Base-by-base conservation (phyloP, 257 asterid genomes). In the Solanum chiquidenum region DNA sequence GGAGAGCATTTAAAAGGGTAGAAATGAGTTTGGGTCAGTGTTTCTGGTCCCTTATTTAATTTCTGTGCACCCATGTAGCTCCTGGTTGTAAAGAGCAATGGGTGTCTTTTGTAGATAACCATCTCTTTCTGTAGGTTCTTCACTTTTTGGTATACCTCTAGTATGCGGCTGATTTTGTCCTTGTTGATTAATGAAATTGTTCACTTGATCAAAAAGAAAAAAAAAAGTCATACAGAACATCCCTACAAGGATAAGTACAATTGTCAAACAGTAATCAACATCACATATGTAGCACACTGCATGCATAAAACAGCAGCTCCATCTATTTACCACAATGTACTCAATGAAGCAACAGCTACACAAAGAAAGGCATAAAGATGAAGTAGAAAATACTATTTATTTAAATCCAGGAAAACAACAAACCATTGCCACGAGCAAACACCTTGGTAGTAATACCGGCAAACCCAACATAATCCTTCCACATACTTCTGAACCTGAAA, bases 381-480 rank as follows among this genome's bases (percentile, higher is more conserved):
- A 49, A 49, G 85, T 49, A 38, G 29, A 82, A 18, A 49, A 31
- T 82, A 82, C 42, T 29, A 29, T 49, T 44, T 31, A 80, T 29
- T 82, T 23, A 76, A 76, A 9, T 46, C 85, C 27, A 83, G 72
- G 12, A 71, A 87, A 12, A 86, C 79, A 86, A 92, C 98, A 84
- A 89, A 97, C 99, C 99, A 97, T 88, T 89, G 96, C 99, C 99
- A 97, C 7, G 99, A 97, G 94, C 99, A 94, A 90, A 97, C 99
- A 88, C 99, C 99, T 93, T 97, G 98, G 93, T 92, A 97, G 91
- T 97, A 97, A 92, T 97, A 97, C 91, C 98, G 98, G 94, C 98
- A 95, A 91, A 95, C 96, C 99, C 99, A 97, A 87, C 99, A 97
- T 88, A 97, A 89, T 42, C 99, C 99, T 92, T 95, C 99, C 89